Evolutionary conservation across 176 grass and related monocot genomes (phyloP).

Genomic region (Coix lacrymajobi): DNA sequence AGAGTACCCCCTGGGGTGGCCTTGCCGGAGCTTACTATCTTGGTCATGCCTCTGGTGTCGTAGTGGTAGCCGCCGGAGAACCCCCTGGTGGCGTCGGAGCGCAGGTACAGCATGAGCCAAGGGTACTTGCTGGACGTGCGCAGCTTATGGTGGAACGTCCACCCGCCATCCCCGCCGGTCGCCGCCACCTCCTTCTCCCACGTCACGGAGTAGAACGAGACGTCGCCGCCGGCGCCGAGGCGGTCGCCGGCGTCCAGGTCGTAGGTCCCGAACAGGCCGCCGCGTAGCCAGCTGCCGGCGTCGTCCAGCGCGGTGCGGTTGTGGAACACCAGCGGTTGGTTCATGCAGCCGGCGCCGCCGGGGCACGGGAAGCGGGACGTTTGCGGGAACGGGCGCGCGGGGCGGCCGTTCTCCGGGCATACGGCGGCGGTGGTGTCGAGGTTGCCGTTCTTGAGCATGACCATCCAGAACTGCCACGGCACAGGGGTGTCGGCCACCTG

Average conservation of each 20-base stretch:
- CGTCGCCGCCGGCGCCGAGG: background rate
- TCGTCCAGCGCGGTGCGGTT: constrained; percentile 51
- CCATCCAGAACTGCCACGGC: constrained; percentile 96
- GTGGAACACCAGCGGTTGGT: constrained; percentile 86
- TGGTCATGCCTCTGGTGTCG: constrained; percentile 91
- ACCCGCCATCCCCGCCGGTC: constrained; percentile 16
- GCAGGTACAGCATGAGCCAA: constrained; percentile 91
- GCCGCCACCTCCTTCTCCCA: constrained; percentile 71
- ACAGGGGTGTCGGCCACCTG: constrained; percentile 42
- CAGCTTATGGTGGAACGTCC: constrained; percentile 82
- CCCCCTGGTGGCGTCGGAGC: constrained; percentile 77
- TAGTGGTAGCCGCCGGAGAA: constrained; percentile 98
- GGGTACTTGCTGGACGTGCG: constrained; percentile 68
- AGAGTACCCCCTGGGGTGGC: no score
- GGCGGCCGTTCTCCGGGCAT: constrained; percentile 68
- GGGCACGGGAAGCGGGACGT: constrained; percentile 68
- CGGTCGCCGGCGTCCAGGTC: constrained; percentile 37
- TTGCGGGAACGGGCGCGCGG: constrained; percentile 54
- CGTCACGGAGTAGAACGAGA: constrained; percentile 62
- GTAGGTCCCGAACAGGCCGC: constrained; percentile 64
- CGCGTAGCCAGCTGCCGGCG: constrained; percentile 30
- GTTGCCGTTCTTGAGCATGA: constrained; percentile 98
- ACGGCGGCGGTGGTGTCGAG: constrained; percentile 65
- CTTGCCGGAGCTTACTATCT: constrained; percentile 60
- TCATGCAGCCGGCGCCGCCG: constrained; percentile 85